Evolutionary conservation across 192 early-diverging fungal species (phyloP), one percentile per base, ranked within the genome.

Genomic region (Coemansia pectinata): DNA sequence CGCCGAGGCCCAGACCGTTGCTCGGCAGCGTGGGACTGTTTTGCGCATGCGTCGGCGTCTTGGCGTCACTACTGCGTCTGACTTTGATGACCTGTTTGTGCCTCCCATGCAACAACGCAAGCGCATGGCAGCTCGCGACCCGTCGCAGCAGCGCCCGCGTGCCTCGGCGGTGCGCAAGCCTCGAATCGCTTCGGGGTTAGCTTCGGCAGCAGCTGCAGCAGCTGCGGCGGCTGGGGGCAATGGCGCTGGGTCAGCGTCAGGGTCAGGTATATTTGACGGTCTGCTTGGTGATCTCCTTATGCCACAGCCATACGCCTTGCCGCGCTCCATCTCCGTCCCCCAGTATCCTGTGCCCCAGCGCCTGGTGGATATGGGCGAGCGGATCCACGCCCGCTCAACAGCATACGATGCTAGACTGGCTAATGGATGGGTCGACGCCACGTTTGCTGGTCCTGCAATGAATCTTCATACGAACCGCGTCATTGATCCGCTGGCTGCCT

Each of bases 1-100:
- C 19, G 76, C 87, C 0, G 74, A 91, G 12, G 94, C 96, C 62
- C 90, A 94, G 65, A 45, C 52, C 29, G 61, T 75, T 1, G 52
- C 73, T 1, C 63, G 41, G 15, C 72, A 72, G 23, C 76, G 81
- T 5, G 52, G 62, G 11, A 25, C 33, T 2, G 81, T 83, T 3
- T 44, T 83, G 44, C 57, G 67, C n/a, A 78, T 78, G 81, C 81
- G 81, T 31, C 62, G 81, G 14, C 53, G 73, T 5, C 64, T 76
- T 34, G 58, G 58, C 6, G 52, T 69, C 4, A 66, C 67, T 23
- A 62, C 25, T 14, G 45, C 44, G 9, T 29, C 10, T 0, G 19
- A 44, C 41, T 66, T 62, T 48, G 73, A 83, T 60, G 81, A 83
- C 27, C 60, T 83, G 52, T 83, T 83, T 65, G 73, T 78, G 65